These are phyloP conservation scores for Actinomortierella ambigua DNA, from an alignment of 371 early-diverging fungal species.

Conservation along the genomic window DNA sequence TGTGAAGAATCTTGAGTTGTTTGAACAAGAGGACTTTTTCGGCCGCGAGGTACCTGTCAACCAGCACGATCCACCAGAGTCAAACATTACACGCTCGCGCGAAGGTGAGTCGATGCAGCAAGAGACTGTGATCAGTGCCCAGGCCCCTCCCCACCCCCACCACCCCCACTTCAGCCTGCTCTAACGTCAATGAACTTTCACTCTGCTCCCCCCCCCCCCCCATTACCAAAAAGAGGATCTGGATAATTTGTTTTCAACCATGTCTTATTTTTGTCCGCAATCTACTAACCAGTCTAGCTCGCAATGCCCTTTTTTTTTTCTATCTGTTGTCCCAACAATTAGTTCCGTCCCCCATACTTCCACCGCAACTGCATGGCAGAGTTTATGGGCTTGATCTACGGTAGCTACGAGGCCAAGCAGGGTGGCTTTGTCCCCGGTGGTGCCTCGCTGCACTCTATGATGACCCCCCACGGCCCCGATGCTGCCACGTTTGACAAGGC, in stretches of 20 bases:
- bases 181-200: too few species aligned
- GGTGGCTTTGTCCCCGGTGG: slow-evolving; percentile 94
- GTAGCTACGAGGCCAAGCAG: slow-evolving; percentile 93
- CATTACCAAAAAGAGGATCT: too few species aligned
- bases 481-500: slow-evolving; percentile 82
- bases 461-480: slow-evolving; percentile 97
- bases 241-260: too few species aligned
- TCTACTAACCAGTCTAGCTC: too few species aligned
- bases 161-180: too few species aligned
- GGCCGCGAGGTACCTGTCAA: slow-evolving; percentile 47
- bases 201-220: too few species aligned
- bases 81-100: slow-evolving; percentile 30
- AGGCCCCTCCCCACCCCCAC: too few species aligned
- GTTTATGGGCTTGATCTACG: slow-evolving; percentile 95
- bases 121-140: too few species aligned
- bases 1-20: slow-evolving; percentile 65
- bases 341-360: slow-evolving; percentile 95
- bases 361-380: slow-evolving; percentile 96
- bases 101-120: slow-evolving; percentile 33
- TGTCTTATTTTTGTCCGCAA: too few species aligned
- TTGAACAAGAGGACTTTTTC: slow-evolving; percentile 57
- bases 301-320: too few species aligned
- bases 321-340: too few species aligned
- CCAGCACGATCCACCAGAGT: slow-evolving; percentile 23
- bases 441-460: slow-evolving; percentile 82